Conservation (phyloP, 2,329 filamentous ascomycete genomes). For the Colletotrichum truncatum region DNA sequence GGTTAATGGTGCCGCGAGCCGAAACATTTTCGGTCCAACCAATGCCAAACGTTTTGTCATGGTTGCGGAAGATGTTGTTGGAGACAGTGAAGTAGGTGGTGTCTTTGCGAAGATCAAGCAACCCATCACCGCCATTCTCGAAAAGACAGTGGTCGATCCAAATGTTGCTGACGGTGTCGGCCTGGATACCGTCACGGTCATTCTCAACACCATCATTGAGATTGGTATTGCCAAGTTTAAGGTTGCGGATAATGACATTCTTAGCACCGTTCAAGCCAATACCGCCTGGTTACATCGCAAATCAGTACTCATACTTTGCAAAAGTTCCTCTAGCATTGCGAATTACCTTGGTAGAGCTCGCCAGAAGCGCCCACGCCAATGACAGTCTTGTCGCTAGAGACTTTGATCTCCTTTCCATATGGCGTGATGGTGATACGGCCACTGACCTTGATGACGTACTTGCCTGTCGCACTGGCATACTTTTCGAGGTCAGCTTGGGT, state of each 20-base stretch:
- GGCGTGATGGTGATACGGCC: constrained; percentile 35
- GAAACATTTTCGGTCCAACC: constrained; percentile 33
- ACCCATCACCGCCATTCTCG: constrained; percentile 27
- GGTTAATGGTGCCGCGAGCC: constrained; percentile 26
- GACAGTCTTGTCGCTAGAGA: constrained; percentile 34
- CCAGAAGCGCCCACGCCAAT: constrained; percentile 30
- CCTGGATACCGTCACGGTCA: constrained; percentile 28
- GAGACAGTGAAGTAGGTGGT: constrained; percentile 33
- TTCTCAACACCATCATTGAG: constrained; percentile 14
- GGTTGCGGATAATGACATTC: constrained; percentile 34
- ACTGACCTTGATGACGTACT: constrained; percentile 36
- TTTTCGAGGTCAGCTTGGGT: constrained; percentile 35
- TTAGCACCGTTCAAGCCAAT: constrained; percentile 25
- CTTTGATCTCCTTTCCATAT: constrained; percentile 34
- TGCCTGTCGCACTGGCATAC: constrained; percentile 33
- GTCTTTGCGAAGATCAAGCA: constrained; percentile 30
- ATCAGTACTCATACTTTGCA: background rate
- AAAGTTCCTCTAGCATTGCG: background rate
- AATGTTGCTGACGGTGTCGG: constrained; percentile 29
- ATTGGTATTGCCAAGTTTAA: constrained; percentile 28
- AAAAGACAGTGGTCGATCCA: constrained; percentile 33
- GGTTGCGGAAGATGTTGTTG: constrained; percentile 32
- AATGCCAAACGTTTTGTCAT: constrained; percentile 33
- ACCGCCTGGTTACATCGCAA: constrained; percentile 27
- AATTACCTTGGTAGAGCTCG: constrained; percentile 21